Evolutionary conservation across 768 basidiomycete species (phyloP).

Genomic region (Pleurotus sapidus): DNA sequence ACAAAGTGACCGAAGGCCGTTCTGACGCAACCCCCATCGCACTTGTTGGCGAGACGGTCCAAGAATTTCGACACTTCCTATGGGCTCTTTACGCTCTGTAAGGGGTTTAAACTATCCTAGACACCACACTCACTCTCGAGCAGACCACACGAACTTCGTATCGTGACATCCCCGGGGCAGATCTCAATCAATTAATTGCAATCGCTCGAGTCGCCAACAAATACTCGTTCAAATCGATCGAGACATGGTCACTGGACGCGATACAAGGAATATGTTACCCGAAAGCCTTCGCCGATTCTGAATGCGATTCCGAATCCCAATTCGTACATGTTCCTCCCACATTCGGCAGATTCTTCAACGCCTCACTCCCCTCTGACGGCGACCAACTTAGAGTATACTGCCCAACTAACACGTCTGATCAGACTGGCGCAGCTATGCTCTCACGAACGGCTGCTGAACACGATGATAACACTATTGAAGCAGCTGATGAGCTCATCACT

Average conservation of each 20-base stretch:
- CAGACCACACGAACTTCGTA: slow-evolving; percentile 62
- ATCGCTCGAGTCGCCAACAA: slow-evolving; percentile 69
- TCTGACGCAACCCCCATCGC: slow-evolving; percentile 66
- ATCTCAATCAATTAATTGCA: slow-evolving; percentile 55
- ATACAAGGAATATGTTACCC: slow-evolving; percentile 68
- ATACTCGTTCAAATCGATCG: slow-evolving; percentile 71
- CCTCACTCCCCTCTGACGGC: slow-evolving; percentile 9
- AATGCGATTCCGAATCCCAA: slow-evolving; percentile 35
- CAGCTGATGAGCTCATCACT: slow-evolving; percentile 61
- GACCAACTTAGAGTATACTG: slow-evolving; percentile 26
- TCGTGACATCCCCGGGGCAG: slow-evolving; percentile 44
- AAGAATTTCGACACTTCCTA: slow-evolving; percentile 71
- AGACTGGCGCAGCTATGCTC: slow-evolving; percentile 66
- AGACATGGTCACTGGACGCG: slow-evolving; percentile 74
- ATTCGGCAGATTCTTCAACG: slow-evolving; percentile 9
- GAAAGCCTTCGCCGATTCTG: slow-evolving; percentile 51
- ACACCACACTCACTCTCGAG: not conserved
- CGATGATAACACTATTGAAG: slow-evolving; percentile 56
- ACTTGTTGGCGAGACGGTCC: slow-evolving; percentile 57
- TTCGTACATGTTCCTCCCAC: slow-evolving; percentile 24
- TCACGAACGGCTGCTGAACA: slow-evolving; percentile 56
- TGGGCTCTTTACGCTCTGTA: slow-evolving; percentile 78
- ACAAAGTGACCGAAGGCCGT: slow-evolving; percentile 47
- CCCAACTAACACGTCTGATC: slow-evolving; percentile 57
- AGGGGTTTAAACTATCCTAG: slow-evolving; percentile 19